phyloP scores from a whole-genome alignment of 306 rosid species.

The Lathyrus tuberosus region DNA sequence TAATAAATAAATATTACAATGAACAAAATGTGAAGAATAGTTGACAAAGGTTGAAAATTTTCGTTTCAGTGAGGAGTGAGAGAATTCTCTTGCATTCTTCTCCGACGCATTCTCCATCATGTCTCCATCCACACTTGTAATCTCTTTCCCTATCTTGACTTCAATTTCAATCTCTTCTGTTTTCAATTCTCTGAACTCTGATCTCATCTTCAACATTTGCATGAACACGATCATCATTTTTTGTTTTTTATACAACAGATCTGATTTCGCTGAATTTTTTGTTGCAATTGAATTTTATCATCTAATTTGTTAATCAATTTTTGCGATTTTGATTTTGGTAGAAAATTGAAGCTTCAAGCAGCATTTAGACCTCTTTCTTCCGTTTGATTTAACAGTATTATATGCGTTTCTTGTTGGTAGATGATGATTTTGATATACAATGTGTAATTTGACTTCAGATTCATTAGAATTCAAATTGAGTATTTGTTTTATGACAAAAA shows the following conservation, averaged over 20 bases:
- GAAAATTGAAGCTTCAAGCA: slow-evolving; percentile 5
- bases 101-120: slow-evolving; percentile 24
- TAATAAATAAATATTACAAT: background rate
- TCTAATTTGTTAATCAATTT: background rate
- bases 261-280: slow-evolving; percentile 6
- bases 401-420: background rate
- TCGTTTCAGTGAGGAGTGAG: background rate
- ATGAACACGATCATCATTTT: background rate
- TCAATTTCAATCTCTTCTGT: slow-evolving; percentile 13
- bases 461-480: background rate
- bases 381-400: slow-evolving; percentile 11
- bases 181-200: slow-evolving; percentile 14
- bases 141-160: background rate
- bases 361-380: background rate
- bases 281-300: slow-evolving; percentile 13
- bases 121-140: slow-evolving; percentile 45
- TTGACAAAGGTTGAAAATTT: slow-evolving; percentile 7
- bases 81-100: slow-evolving; percentile 21
- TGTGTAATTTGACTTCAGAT: slow-evolving; percentile 16
- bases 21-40: background rate
- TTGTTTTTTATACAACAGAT: slow-evolving; percentile 1
- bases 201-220: slow-evolving; percentile 14
- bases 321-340: slow-evolving; percentile 14
- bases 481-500: background rate
- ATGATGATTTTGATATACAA: background rate